A percentile compares a stretch with the other conserved stretches of the same genome.
Evolutionary conservation across 441 rosid species (phyloP).

Genomic region (Hypseocharis bilobata): DNA sequence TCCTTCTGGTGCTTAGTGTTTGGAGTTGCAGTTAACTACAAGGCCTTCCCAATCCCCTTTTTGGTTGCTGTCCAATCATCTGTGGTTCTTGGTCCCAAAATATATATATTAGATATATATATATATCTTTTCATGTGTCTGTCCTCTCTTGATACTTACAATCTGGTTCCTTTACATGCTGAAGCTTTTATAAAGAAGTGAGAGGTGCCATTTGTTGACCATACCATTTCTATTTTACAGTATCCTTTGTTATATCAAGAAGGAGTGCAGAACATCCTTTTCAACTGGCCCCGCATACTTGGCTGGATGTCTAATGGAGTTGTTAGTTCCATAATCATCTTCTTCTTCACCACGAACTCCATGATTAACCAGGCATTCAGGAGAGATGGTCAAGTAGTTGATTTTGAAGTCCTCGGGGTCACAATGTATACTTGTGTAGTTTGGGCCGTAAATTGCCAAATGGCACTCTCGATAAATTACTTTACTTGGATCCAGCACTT

Average conservation of each 20-base stretch:
- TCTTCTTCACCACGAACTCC: slow-evolving; percentile 87
- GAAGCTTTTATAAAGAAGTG: too few species aligned
- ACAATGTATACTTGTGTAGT: slow-evolving; percentile 79
- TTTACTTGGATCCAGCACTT: slow-evolving; percentile 84
- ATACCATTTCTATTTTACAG: too few species aligned
- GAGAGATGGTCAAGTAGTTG: slow-evolving; percentile 66
- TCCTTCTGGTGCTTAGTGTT: too few species aligned
- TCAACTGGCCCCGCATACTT: slow-evolving; percentile 66
- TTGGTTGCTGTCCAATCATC: too few species aligned
- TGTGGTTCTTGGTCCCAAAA: too few species aligned
- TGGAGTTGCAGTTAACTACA: too few species aligned
- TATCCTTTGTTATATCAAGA: slow-evolving; percentile 89
- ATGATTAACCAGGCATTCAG: slow-evolving; percentile 69
- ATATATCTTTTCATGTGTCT: too few species aligned
- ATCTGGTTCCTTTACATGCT: background rate
- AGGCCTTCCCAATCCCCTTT: too few species aligned
- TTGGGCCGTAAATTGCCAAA: slow-evolving; percentile 84
- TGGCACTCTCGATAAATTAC: slow-evolving; percentile 69
- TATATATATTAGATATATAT: too few species aligned
- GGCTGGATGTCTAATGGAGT: slow-evolving; percentile 79
- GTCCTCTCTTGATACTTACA: background rate
- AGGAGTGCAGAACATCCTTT: slow-evolving; percentile 75
- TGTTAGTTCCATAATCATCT: slow-evolving; percentile 43
- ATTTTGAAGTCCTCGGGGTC: slow-evolving; percentile 62
- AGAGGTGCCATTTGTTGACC: too few species aligned